Conservation (phyloP, 2,329 filamentous ascomycete genomes). For the Scedosporium aurantiacum region DNA sequence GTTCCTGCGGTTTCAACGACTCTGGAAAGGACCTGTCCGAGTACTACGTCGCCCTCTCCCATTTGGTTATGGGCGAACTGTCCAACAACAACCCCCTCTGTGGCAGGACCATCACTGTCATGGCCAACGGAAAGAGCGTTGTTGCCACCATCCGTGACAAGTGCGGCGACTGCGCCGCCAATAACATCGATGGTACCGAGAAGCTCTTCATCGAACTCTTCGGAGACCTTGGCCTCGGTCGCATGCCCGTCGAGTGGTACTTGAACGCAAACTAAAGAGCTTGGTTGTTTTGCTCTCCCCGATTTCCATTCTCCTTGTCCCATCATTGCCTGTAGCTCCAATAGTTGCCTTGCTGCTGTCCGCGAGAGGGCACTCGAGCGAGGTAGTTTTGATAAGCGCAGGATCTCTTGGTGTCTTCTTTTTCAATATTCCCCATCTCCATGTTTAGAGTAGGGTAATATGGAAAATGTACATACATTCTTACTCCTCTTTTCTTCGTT, state of each 20-base stretch:
- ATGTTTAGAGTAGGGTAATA: background rate
- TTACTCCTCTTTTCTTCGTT: background rate
- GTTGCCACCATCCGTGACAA: constrained; percentile 59
- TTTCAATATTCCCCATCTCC: background rate
- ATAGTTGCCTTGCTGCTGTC: background rate
- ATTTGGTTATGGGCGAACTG: constrained; percentile 47
- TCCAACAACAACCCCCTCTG: constrained; percentile 64
- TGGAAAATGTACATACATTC: background rate
- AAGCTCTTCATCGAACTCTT: constrained; percentile 44
- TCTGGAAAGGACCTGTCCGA: constrained; percentile 40
- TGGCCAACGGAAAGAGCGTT: constrained; percentile 43
- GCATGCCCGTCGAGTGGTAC: constrained; percentile 31
- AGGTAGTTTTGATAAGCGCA: background rate
- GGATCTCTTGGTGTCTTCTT: background rate
- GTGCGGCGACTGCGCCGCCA: constrained; percentile 54
- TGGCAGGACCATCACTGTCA: constrained; percentile 56
- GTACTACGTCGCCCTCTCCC: constrained; percentile 59
- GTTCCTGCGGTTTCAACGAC: constrained; percentile 57
- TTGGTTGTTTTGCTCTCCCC: background rate
- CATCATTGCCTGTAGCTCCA: background rate
- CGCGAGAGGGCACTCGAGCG: no score
- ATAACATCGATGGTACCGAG: constrained; percentile 50
- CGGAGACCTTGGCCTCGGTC: constrained; percentile 31
- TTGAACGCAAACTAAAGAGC: constrained; percentile 26
- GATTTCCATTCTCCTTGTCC: background rate